phyloP scores from a whole-genome alignment of 257 asterid genomes.

The Penstemon newberryi region DNA sequence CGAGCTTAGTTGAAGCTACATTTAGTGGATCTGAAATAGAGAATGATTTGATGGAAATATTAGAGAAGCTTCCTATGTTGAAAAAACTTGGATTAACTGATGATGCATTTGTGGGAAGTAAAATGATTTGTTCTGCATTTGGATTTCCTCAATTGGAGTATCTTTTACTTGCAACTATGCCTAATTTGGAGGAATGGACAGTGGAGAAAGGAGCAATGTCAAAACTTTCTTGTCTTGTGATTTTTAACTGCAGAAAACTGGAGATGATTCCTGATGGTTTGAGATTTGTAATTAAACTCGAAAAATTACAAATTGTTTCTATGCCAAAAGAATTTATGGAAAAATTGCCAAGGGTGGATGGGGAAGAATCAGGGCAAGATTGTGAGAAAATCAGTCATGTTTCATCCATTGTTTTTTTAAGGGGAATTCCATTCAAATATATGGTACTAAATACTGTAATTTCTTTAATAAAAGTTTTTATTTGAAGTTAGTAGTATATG shows the following conservation, averaged over 20 bases:
- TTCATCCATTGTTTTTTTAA: background rate
- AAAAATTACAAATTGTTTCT: background rate
- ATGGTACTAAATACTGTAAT: too few species aligned
- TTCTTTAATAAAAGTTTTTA: too few species aligned
- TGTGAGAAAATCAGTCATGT: background rate
- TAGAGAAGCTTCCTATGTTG: conserved; percentile 22
- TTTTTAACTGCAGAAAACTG: background rate
- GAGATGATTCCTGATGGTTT: background rate
- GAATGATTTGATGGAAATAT: conserved; percentile 27
- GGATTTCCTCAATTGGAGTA: conserved; percentile 21
- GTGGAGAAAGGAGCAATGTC: conserved; percentile 26
- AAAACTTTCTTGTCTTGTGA: conserved; percentile 6
- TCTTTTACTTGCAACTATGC: background rate
- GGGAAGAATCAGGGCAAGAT: background rate
- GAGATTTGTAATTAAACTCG: background rate
- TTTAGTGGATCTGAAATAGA: background rate
- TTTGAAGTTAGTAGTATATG: too few species aligned
- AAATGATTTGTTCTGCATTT: background rate
- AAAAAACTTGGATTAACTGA: background rate
- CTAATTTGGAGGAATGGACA: background rate
- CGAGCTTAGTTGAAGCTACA: background rate
- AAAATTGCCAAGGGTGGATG: background rate
- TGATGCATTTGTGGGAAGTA: background rate
- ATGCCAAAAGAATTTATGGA: background rate
- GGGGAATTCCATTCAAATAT: background rate